phyloP scores from a whole-genome alignment of 495 filamentous ascomycete genomes.

The Venustampulla echinocandica region DNA sequence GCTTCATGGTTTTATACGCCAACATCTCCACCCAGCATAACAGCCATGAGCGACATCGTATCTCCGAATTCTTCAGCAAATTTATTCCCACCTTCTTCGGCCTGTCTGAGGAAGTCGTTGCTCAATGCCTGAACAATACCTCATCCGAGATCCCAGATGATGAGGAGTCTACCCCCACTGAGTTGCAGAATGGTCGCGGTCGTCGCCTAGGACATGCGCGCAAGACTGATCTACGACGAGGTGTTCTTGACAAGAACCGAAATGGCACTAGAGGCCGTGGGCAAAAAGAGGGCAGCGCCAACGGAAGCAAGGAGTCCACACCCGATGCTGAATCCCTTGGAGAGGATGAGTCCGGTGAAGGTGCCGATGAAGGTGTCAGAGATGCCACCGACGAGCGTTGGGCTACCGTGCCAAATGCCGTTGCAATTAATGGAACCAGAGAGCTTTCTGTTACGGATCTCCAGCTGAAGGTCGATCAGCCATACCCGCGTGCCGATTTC shows the following conservation, averaged over 20 bases:
- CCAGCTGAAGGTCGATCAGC: conserved; percentile 67
- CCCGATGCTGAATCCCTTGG: conserved; percentile 68
- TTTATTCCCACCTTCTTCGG: conserved; percentile 89
- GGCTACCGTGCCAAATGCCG: conserved; percentile 39
- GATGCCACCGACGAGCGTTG: conserved; percentile 50
- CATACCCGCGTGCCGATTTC: conserved; percentile 68
- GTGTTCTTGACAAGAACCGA: conserved; percentile 70
- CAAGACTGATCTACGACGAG: conserved; percentile 74
- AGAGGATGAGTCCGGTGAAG: conserved; percentile 51
- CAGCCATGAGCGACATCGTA: conserved; percentile 61
- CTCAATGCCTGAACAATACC: conserved; percentile 65
- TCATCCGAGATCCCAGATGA: conserved; percentile 54
- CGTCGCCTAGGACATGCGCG: conserved; percentile 54
- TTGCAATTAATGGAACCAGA: conserved; percentile 35
- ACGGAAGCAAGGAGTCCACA: conserved; percentile 75
- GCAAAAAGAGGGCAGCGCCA: conserved; percentile 65
- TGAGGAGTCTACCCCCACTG: conserved; percentile 51
- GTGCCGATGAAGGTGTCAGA: conserved; percentile 31
- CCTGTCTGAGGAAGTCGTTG: conserved; percentile 64
- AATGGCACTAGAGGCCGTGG: conserved; percentile 49
- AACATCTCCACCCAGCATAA: conserved; percentile 59
- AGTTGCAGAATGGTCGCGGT: conserved; percentile 50
- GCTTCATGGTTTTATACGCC: conserved; percentile 67
- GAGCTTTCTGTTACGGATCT: conserved; percentile 37
- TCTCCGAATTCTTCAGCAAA: conserved; percentile 75